Evolutionary conservation across 352 stramenopile species (phyloP).

Genomic region (Elongisporangium undulatum): DNA sequence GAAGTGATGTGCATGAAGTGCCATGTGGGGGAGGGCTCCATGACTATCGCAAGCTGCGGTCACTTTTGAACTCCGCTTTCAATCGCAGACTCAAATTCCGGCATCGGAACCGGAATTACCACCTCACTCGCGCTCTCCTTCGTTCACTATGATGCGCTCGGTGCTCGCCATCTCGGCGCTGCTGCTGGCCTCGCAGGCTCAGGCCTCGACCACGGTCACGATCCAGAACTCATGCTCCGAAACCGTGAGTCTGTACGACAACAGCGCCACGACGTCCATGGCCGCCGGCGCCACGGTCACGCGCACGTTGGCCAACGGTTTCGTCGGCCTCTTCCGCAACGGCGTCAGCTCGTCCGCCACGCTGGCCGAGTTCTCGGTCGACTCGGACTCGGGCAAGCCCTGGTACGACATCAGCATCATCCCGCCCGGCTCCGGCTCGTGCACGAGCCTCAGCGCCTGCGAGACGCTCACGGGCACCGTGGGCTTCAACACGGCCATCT

Average conservation of each 20-base stretch:
- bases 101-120: not conserved
- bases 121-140: not conserved
- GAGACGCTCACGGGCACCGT: slow-evolving; percentile 39
- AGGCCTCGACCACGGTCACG: slow-evolving; percentile 28
- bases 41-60: not conserved
- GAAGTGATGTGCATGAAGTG: not conserved
- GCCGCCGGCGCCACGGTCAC: slow-evolving; percentile 29
- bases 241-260: slow-evolving; percentile 54
- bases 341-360: slow-evolving; percentile 32
- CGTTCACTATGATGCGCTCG: not conserved
- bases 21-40: not conserved
- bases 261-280: slow-evolving; percentile 34
- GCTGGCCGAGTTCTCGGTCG: slow-evolving; percentile 42
- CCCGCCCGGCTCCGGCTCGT: slow-evolving; percentile 31
- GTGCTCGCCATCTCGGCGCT: slow-evolving; percentile 1
- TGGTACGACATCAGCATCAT: slow-evolving; percentile 67
- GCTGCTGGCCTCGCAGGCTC: not conserved
- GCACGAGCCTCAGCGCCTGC: slow-evolving; percentile 36
- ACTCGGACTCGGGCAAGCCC: slow-evolving; percentile 23
- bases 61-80: slow-evolving; percentile 2
- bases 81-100: not conserved
- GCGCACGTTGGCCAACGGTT: slow-evolving; percentile 32
- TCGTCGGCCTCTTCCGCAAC: slow-evolving; percentile 57
- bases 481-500: slow-evolving; percentile 61
- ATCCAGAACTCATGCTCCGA: slow-evolving; percentile 43